Evolutionary conservation across 345 rosid genomes (phyloP), one percentile per base, ranked within the genome.

Genomic region (Schrenkiella parvula): DNA sequence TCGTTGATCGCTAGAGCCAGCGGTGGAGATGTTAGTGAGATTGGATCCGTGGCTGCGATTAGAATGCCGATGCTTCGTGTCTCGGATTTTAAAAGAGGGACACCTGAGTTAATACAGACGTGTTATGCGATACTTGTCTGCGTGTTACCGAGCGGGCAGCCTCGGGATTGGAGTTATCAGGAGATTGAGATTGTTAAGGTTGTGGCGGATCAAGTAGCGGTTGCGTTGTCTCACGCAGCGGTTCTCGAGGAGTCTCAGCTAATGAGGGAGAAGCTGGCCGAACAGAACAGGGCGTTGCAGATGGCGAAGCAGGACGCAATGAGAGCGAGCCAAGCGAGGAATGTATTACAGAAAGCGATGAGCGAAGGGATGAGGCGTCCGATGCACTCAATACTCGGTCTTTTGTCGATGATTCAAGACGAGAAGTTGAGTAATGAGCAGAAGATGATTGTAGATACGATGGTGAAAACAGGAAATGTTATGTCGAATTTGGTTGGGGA

Each of bases 121-220:
- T 86, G 87, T 74, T 95, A 89, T 68, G 95, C 97, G 2, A 81
- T 95, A 38, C 76, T 95, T 65, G 99, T 91, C 1, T 81, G 92
- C 64, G 93, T 95, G 62, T 89, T 95, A 63, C 96, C 98, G 0
- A 81, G 81, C 8, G 88, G 80, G 12, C 68, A 80, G 78, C 84
- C 85, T 38, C 79, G 95, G 65, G 80, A 82, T 22, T 95, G 99
- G 99, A 84, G 78, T 83, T 78, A 80, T 71, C 92, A 85, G 72
- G 99, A 91, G 63, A 66, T 86, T 8, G 99, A 91, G 84, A 95
- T 95, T 73, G 83, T 91, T 39, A 84, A 95, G 67, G 99, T 89
- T 56, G 99, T 95, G 19, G 99, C 99, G 2, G 97, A 88, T 78
- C 99, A 95, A 80, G 97, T 95, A 31, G 91, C 97, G 3, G 97